Evolutionary conservation across 2,329 filamentous ascomycete genomes (phyloP).

Genomic region (Alternaria sp.): DNA sequence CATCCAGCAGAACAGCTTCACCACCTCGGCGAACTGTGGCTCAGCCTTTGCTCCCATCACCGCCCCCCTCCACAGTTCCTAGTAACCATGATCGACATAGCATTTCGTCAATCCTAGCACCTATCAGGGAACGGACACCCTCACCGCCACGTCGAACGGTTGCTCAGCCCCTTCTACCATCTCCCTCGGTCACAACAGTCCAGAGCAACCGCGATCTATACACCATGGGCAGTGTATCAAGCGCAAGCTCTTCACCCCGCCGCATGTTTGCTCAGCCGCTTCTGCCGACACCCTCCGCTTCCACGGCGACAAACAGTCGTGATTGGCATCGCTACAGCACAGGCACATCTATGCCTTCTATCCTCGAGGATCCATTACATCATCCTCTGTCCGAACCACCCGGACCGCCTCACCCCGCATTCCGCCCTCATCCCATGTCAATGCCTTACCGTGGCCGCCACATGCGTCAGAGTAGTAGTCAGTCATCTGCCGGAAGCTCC

Average conservation of each 20-base stretch:
- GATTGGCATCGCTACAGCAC: conserved; percentile 31
- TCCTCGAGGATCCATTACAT: conserved; percentile 35
- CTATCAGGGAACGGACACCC: conserved; percentile 30
- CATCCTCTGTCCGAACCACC: conserved; percentile 9
- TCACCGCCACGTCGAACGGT: conserved; percentile 27
- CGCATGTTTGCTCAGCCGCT: conserved; percentile 32
- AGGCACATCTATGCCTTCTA: conserved; percentile 42
- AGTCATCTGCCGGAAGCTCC: conserved; percentile 7
- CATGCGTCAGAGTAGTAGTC: conserved; percentile 1
- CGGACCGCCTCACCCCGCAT: conserved; percentile 27
- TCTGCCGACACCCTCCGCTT: conserved; percentile 42
- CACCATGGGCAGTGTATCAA: conserved; percentile 1
- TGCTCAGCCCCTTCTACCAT: conserved; percentile 40
- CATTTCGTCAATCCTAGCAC: conserved; percentile 29
- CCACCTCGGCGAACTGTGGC: conserved; percentile 33
- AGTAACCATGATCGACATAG: conserved; percentile 30
- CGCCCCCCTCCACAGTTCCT: conserved; percentile 37
- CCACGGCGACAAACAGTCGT: conserved; percentile 30
- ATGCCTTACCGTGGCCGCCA: neutral
- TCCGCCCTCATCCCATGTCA: conserved; percentile 15
- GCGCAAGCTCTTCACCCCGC: conserved; percentile 11
- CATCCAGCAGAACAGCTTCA: conserved; percentile 14
- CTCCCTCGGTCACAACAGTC: conserved; percentile 38
- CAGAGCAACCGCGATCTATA: conserved; percentile 28
- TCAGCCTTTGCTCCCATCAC: conserved; percentile 41